phyloP scores from a whole-genome alignment of 73 alveolate species.

The Uronychia binucleata region DNA sequence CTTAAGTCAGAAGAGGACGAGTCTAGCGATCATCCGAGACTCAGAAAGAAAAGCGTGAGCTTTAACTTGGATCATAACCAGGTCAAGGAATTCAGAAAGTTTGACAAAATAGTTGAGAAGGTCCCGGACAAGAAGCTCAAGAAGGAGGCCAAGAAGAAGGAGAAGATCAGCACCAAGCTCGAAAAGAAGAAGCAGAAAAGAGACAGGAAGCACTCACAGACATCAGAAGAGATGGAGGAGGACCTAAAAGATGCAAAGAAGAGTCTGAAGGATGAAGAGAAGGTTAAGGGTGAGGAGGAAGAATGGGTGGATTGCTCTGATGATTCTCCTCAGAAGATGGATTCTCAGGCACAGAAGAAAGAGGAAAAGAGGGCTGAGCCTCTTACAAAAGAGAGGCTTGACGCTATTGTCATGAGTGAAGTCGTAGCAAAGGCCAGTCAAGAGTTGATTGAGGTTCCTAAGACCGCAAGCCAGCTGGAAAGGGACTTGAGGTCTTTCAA shows the following conservation, averaged over 20 bases:
- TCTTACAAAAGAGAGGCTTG: background rate
- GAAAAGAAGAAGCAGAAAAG: background rate
- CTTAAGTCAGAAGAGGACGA: no score
- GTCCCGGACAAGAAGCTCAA: background rate
- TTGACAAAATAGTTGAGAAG: conserved; percentile 9
- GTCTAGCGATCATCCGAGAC: no score
- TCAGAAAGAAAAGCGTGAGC: conserved; percentile 2
- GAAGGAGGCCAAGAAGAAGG: conserved; percentile 6
- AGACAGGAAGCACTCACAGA: background rate
- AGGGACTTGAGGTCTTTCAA: conserved; percentile 41
- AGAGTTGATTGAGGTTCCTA: conserved; percentile 21
- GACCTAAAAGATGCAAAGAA: conserved; percentile 1
- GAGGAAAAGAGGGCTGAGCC: conserved; percentile 1
- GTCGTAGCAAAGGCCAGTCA: conserved; percentile 9
- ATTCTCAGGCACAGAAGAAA: background rate
- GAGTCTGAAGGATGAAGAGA: conserved; percentile 2
- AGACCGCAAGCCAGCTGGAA: conserved; percentile 30
- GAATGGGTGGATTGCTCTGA: conserved; percentile 5
- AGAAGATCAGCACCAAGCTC: background rate
- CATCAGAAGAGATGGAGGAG: background rate
- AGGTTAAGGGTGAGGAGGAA: background rate
- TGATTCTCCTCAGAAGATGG: background rate
- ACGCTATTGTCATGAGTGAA: conserved; percentile 1
- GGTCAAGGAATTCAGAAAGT: conserved; percentile 35
- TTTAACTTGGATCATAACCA: conserved; percentile 21